Percentiles rank a stretch among this genome's conserved stretches.
Evolutionary conservation across 805 yeast genomes (phyloP).

Genomic region (Metschnikowia gelsemii): DNA sequence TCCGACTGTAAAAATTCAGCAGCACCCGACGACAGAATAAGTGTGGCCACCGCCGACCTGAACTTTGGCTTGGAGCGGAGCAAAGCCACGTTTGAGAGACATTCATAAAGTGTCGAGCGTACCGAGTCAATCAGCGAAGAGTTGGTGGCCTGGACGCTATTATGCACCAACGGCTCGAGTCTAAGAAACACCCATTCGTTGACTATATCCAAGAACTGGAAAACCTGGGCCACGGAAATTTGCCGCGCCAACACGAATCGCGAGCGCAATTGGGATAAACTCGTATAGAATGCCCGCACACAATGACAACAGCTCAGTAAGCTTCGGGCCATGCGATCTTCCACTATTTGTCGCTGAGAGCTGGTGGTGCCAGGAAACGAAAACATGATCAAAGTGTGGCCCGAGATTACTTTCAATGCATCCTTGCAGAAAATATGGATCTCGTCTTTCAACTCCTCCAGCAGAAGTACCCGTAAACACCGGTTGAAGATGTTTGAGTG

Average conservation of each 20-base stretch:
- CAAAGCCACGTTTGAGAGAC: constrained; percentile 52
- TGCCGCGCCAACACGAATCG: constrained; percentile 52
- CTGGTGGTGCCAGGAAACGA: constrained; percentile 48
- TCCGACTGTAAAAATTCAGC: constrained; percentile 5
- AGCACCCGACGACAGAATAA: constrained; percentile 4
- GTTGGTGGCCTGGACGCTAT: constrained; percentile 1
- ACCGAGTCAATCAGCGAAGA: constrained; percentile 7
- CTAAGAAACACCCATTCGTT: constrained; percentile 37
- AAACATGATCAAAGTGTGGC: constrained; percentile 57
- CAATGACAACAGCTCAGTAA: constrained; percentile 55
- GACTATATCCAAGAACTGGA: constrained; percentile 32
- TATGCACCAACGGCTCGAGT: constrained; percentile 11
- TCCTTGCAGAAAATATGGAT: constrained; percentile 60
- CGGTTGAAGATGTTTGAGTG: constrained; percentile 29
- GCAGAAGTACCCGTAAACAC: constrained; percentile 23
- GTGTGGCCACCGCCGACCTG: constrained; percentile 29
- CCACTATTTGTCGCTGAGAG: constrained; percentile 33
- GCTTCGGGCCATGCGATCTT: constrained; percentile 42
- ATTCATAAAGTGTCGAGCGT: constrained; percentile 33
- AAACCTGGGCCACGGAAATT: constrained; percentile 33
- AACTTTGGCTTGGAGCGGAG: constrained; percentile 40
- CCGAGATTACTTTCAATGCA: constrained; percentile 46
- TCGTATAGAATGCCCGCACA: constrained; percentile 50
- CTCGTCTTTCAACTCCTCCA: constrained; percentile 14
- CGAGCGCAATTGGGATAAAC: constrained; percentile 50